phyloP scores from a whole-genome alignment of 345 rosid species.

The Hirschfeldia incana region DNA sequence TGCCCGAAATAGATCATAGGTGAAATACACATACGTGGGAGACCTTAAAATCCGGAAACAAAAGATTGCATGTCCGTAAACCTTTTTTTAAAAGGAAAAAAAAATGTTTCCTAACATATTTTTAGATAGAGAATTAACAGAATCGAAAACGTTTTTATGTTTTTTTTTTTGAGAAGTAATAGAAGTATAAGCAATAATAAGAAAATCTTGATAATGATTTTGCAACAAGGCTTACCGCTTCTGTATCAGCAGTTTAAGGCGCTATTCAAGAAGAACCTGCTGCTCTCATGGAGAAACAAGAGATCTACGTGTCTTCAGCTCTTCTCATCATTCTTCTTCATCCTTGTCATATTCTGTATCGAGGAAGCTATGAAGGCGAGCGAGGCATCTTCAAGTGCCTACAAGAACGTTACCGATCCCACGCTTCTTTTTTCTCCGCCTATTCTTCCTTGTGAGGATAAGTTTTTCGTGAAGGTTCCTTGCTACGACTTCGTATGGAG shows the following conservation, averaged over 20 bases:
- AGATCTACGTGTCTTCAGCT: constrained; percentile 71
- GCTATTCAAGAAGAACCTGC: constrained; percentile 66
- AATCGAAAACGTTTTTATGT: background rate
- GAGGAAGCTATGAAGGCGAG: constrained; percentile 48
- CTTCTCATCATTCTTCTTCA: constrained; percentile 83
- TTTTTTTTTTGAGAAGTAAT: background rate
- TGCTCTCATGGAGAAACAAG: constrained; percentile 85
- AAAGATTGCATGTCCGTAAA: background rate
- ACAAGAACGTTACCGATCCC: constrained; percentile 49
- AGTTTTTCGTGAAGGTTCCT: constrained; percentile 53
- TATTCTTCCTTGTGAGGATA: constrained; percentile 81
- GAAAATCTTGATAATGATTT: constrained; percentile 31
- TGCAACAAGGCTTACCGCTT: constrained; percentile 48
- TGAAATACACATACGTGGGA: background rate
- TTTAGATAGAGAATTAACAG: background rate
- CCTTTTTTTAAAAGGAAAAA: background rate
- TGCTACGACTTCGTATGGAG: constrained; percentile 92
- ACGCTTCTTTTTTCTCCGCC: constrained; percentile 45
- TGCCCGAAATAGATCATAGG: background rate
- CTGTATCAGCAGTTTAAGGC: constrained; percentile 62
- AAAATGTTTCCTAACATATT: background rate
- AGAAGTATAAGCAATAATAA: background rate
- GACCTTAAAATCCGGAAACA: background rate
- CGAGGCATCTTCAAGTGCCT: constrained; percentile 39
- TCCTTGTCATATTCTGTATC: constrained; percentile 73